Base-by-base conservation (phyloP, 331 rosid genomes). In the Rhamnella rubrinervis region DNA sequence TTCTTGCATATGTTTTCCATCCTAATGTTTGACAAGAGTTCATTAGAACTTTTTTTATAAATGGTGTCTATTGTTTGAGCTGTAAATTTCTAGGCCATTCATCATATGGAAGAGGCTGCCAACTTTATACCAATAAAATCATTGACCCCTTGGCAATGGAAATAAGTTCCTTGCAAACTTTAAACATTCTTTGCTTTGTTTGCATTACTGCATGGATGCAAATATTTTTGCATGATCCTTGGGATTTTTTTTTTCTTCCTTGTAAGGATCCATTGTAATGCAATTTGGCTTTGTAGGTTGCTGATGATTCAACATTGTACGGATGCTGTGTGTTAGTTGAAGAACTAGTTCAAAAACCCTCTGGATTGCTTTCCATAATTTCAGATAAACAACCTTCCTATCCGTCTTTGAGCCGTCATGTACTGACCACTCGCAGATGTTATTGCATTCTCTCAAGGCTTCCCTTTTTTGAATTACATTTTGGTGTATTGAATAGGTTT, bases 311-410 rank as follows among this genome's bases (percentile, higher is more conserved):
- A 59, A 89, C 90, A 55, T 83, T 95, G 74, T 91, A 91, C 68
- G 99, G 99, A 50, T 91, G 99, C 80, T 95, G 99, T 71, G 86
- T 87, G 77, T 85, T 95, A 72, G 99, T 91, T 70, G 99, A 95
- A 75, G 97, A 95, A 83, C 79, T 87, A 65, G 99, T 91, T 70
- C 93, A 95, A 63, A 87, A 87, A 75, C 92, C 99, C 41, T 86
- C 91, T 60, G 97, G 96, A 55, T 82, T 95, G 83, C 88, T 95
- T 67, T 89, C 97, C 71, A 77, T 87, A 65, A 69, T 83, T 80
- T 84, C 93, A 53, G 92, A 89, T 55, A 91, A 86, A 75, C 79
- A 72, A 63, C 85, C 82, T 28, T 79, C 96, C 63, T 60, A 65
- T 65, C 73, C 93, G 4, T 68, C 90, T 71, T 72, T 87, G 88